phyloP scores from a whole-genome alignment of 768 basidiomycete genomes.

The Pleurotus tuber-regium region DNA sequence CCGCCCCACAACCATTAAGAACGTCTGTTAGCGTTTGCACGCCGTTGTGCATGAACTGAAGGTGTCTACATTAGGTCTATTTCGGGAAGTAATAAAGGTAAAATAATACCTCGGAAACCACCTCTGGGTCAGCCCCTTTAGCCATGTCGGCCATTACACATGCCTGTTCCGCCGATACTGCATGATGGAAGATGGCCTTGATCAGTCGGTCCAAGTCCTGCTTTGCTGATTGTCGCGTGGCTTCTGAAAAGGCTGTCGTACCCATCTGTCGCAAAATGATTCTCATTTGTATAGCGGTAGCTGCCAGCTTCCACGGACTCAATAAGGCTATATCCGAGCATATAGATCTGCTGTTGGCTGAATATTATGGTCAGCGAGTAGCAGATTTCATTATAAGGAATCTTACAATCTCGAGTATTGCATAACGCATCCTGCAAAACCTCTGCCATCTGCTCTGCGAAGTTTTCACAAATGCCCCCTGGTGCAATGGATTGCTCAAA shows the following conservation, averaged over 20 bases:
- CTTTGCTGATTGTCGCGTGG: slow-evolving; percentile 52
- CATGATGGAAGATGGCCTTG: slow-evolving; percentile 65
- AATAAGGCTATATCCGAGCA: slow-evolving; percentile 63
- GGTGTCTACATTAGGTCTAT: neutral
- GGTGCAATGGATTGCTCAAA: slow-evolving; percentile 64
- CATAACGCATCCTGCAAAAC: slow-evolving; percentile 67
- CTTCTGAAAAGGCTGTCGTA: slow-evolving; percentile 59
- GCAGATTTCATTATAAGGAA: slow-evolving; percentile 6
- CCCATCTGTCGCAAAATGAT: slow-evolving; percentile 74
- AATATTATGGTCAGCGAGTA: neutral
- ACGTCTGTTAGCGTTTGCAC: slow-evolving; percentile 62
- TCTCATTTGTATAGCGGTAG: slow-evolving; percentile 77
- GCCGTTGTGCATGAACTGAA: slow-evolving; percentile 74
- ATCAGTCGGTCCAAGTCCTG: slow-evolving; percentile 65
- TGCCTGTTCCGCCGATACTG: slow-evolving; percentile 75
- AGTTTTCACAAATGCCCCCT: slow-evolving; percentile 43
- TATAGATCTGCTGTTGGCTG: slow-evolving; percentile 45
- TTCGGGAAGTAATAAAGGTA: neutral
- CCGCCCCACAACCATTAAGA: slow-evolving; percentile 30
- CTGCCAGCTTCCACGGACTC: slow-evolving; percentile 82
- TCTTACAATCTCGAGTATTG: slow-evolving; percentile 58
- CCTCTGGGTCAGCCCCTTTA: slow-evolving; percentile 59
- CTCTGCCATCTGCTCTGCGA: slow-evolving; percentile 62
- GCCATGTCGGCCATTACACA: slow-evolving; percentile 84
- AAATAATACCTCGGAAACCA: slow-evolving; percentile 61